Percentiles rank a stretch among this genome's conserved stretches.
These are phyloP conservation scores for Begonia peltatifolia DNA, from an alignment of 306 rosid species.

Conservation along the genomic window DNA sequence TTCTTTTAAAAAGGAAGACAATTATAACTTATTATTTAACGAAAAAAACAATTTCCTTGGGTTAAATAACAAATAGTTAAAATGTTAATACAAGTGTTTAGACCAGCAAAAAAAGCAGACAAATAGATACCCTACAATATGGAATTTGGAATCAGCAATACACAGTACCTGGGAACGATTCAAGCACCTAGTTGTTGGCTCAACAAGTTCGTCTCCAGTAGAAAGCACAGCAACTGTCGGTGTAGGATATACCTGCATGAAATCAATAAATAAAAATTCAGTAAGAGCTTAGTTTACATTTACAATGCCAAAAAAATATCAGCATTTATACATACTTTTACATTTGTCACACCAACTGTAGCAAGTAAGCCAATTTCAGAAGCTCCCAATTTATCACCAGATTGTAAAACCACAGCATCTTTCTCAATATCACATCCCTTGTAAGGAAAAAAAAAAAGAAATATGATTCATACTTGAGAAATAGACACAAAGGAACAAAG, in stretches of 20 bases:
- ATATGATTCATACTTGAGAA: too few species aligned
- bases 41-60: background rate
- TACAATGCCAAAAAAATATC: conserved; percentile 6
- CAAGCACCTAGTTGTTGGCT: conserved; percentile 43
- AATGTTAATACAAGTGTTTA: too few species aligned
- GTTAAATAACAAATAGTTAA: conserved; percentile 1
- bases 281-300: background rate
- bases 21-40: background rate
- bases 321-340: conserved; percentile 39
- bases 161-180: conserved; percentile 64
- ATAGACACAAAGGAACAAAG: background rate
- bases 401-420: conserved; percentile 44
- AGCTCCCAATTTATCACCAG: conserved; percentile 75
- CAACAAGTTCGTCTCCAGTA: conserved; percentile 90
- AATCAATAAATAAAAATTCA: conserved; percentile 8
- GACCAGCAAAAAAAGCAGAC: too few species aligned
- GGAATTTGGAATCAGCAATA: too few species aligned
- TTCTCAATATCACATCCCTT: conserved; percentile 75
- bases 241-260: conserved; percentile 53
- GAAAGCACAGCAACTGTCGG: conserved; percentile 77
- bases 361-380: conserved; percentile 96
- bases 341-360: conserved; percentile 56
- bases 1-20: too few species aligned
- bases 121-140: too few species aligned
- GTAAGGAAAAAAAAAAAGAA: background rate